These are phyloP conservation scores for Paracamarosporium sp. DNA, from an alignment of 2,329 filamentous ascomycete genomes.

Conservation along the genomic window DNA sequence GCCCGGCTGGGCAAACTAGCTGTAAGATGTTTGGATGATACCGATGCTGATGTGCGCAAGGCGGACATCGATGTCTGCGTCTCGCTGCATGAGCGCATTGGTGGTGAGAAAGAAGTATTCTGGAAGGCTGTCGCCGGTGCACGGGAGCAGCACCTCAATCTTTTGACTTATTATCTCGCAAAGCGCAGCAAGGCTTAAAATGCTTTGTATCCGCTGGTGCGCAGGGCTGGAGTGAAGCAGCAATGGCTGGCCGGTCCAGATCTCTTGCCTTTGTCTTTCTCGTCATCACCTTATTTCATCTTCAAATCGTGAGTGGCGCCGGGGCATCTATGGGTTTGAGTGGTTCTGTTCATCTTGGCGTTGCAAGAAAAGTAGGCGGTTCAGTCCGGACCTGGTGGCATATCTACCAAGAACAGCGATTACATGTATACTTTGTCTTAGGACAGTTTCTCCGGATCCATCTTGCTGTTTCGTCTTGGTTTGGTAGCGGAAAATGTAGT, in stretches of 20 bases:
- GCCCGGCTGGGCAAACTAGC: conserved; percentile 48
- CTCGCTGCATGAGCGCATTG: conserved; percentile 64
- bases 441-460: not conserved
- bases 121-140: conserved; percentile 71
- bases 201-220: conserved; percentile 3
- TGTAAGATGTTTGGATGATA: conserved; percentile 45
- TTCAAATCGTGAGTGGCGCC: not conserved
- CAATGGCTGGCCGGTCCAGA: not conserved
- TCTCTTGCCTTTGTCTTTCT: not conserved
- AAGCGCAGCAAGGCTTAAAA: conserved; percentile 37
- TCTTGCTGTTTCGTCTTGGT: not conserved
- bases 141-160: conserved; percentile 74
- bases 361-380: conserved; percentile 7
- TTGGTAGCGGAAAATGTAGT: not conserved
- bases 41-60: conserved; percentile 59
- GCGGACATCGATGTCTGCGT: conserved; percentile 83
- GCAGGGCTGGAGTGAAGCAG: not conserved
- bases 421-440: not conserved
- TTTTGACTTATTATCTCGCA: conserved; percentile 83
- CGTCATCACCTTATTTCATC: not conserved
- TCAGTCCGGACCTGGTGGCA: not conserved
- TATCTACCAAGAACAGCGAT: not conserved
- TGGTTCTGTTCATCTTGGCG: not conserved
- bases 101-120: conserved; percentile 58
- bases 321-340: not conserved